Evolutionary conservation across 2,329 filamentous ascomycete genomes (phyloP).

Genomic region (Diplodia corticola): DNA sequence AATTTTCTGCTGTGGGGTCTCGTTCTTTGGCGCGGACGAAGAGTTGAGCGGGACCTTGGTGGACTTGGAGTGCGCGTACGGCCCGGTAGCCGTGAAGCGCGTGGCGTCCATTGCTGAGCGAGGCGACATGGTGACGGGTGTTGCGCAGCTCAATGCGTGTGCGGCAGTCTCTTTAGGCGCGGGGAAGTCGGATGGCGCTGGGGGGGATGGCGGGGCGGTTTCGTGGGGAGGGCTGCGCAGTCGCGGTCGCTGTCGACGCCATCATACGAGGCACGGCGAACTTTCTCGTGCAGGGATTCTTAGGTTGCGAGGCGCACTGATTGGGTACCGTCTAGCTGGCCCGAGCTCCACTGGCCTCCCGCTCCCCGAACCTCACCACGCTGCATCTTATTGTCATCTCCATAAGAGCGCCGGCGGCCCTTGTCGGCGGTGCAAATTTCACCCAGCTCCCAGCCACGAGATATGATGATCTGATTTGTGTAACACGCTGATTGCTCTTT

Average conservation of each 20-base stretch:
- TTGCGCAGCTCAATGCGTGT: slow-evolving; percentile 11
- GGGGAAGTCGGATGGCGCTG: neutral
- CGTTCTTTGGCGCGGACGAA: slow-evolving; percentile 45
- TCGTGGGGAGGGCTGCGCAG: slow-evolving; percentile 13
- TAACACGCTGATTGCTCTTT: neutral
- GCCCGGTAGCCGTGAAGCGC: slow-evolving; percentile 70
- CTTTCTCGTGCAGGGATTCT: slow-evolving; percentile 22
- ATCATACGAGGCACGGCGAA: slow-evolving; percentile 17
- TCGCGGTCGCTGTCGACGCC: slow-evolving; percentile 6
- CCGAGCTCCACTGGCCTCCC: neutral
- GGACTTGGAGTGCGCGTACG: slow-evolving; percentile 67
- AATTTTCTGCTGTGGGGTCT: slow-evolving; percentile 57
- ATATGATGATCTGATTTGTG: slow-evolving; percentile 14
- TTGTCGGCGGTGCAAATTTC: neutral
- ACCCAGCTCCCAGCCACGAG: neutral
- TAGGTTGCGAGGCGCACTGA: neutral
- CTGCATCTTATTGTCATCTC: neutral
- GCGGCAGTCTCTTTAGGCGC: neutral
- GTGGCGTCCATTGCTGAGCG: slow-evolving; percentile 78
- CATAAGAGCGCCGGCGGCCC: neutral
- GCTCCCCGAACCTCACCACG: neutral
- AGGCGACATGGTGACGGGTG: slow-evolving; percentile 46
- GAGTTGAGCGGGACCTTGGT: slow-evolving; percentile 41
- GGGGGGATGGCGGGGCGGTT: slow-evolving; percentile 7
- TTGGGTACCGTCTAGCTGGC: neutral